Conservation (phyloP, 257 asterid species). For the Vinca minor region DNA sequence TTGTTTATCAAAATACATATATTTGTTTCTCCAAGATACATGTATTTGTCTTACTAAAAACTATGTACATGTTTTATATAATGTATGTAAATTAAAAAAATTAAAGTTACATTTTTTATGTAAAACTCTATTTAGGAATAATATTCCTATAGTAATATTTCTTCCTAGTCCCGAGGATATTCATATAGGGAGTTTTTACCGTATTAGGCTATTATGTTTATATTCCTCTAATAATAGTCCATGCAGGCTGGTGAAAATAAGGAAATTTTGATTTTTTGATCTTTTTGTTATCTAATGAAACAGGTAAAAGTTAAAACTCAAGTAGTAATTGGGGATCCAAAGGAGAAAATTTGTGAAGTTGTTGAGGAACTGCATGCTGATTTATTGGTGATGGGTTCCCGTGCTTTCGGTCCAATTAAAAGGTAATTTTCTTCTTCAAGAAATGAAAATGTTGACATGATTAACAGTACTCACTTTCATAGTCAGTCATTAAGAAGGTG, state of each 20-base stretch:
- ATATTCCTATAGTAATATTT: too few species aligned
- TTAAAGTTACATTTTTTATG: too few species aligned
- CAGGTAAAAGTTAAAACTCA: slow-evolving; percentile 31
- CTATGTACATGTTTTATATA: too few species aligned
- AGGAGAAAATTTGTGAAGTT: slow-evolving; percentile 44
- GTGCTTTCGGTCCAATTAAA: slow-evolving; percentile 43
- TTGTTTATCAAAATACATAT: too few species aligned
- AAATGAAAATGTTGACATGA: neutral
- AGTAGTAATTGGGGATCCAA: slow-evolving; percentile 42
- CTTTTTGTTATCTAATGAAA: neutral
- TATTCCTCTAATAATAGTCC: neutral
- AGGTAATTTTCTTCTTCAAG: slow-evolving; percentile 19
- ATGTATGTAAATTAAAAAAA: too few species aligned
- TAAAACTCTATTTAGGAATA: too few species aligned
- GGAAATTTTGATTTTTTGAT: neutral
- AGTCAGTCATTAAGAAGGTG: neutral
- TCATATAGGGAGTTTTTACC: too few species aligned
- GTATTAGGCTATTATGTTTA: too few species aligned
- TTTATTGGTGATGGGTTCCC: slow-evolving; percentile 40
- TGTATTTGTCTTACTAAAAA: too few species aligned
- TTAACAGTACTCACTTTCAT: too few species aligned
- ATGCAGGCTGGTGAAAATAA: neutral
- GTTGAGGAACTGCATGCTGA: slow-evolving; percentile 41
- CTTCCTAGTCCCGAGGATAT: too few species aligned
- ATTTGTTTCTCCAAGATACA: too few species aligned